phyloP scores from a whole-genome alignment of 75 land plant genomes.

The Cryptomeria japonica region DNA sequence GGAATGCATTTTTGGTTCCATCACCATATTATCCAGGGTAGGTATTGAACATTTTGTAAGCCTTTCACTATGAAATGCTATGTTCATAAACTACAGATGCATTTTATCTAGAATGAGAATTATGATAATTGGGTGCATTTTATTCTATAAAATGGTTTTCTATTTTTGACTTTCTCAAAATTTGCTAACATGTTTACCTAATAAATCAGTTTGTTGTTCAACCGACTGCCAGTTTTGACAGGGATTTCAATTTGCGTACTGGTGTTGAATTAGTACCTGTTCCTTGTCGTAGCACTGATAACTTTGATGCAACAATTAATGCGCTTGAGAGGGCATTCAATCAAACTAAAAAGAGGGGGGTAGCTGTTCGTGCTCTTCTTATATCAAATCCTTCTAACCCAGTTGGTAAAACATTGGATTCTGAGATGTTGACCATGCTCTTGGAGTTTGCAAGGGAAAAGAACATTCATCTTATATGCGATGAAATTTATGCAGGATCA shows the following conservation, averaged over 20 bases:
- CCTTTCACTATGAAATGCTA: no score
- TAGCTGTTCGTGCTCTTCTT: slow-evolving; percentile 66
- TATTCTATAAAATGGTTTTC: background rate
- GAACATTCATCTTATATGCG: slow-evolving; percentile 80
- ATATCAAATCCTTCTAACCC: slow-evolving; percentile 83
- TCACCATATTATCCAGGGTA: slow-evolving; percentile 85
- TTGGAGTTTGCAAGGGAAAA: slow-evolving; percentile 65
- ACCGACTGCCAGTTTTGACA: slow-evolving; percentile 58
- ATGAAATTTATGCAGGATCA: slow-evolving; percentile 91
- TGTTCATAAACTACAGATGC: background rate
- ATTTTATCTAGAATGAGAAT: background rate
- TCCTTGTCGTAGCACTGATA: slow-evolving; percentile 61
- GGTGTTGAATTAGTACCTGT: slow-evolving; percentile 80
- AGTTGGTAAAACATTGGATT: slow-evolving; percentile 57
- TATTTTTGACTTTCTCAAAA: background rate
- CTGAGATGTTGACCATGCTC: slow-evolving; percentile 44
- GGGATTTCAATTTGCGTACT: slow-evolving; percentile 73
- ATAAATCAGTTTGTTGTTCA: background rate
- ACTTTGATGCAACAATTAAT: slow-evolving; percentile 51
- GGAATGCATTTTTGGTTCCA: slow-evolving; percentile 82
- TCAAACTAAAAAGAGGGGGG: slow-evolving; percentile 53
- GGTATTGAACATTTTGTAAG: background rate
- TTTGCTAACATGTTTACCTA: background rate
- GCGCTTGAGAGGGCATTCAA: slow-evolving; percentile 68
- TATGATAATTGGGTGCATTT: background rate